Evolutionary conservation across 2,329 filamentous ascomycete species (phyloP).

Genomic region (Coniochaeta sp.): DNA sequence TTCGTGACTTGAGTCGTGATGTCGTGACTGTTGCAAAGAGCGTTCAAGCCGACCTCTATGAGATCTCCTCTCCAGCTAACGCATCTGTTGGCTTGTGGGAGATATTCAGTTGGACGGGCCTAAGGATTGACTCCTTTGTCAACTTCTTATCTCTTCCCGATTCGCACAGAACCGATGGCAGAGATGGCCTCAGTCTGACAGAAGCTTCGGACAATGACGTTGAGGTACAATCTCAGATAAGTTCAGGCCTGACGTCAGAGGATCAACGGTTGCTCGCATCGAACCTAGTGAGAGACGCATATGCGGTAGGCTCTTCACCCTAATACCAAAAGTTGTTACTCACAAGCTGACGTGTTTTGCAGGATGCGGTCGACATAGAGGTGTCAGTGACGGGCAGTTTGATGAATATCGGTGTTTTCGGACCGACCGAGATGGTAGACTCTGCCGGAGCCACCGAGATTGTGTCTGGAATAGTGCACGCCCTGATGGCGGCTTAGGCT

Average conservation of each 20-base stretch:
- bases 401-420: constrained; percentile 16
- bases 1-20: constrained; percentile 27
- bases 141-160: constrained; percentile 64
- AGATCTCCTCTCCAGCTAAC: constrained; percentile 49
- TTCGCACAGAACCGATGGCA: background rate
- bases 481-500: background rate
- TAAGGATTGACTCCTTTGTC: constrained; percentile 64
- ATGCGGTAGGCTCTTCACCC: constrained; percentile 19
- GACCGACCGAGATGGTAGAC: constrained; percentile 5
- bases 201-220: background rate
- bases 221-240: background rate
- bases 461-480: constrained; percentile 4
- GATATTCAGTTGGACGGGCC: constrained; percentile 66
- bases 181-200: background rate
- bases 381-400: constrained; percentile 8
- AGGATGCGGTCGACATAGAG: constrained; percentile 14
- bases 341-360: background rate
- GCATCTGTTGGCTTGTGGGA: constrained; percentile 59
- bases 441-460: background rate
- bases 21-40: constrained; percentile 44
- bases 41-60: constrained; percentile 61
- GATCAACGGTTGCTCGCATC: background rate
- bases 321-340: background rate
- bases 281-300: constrained; percentile 21
- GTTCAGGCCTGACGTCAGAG: background rate